phyloP scores from a whole-genome alignment of 129 eudicot genomes.

The Lactuca saligna region DNA sequence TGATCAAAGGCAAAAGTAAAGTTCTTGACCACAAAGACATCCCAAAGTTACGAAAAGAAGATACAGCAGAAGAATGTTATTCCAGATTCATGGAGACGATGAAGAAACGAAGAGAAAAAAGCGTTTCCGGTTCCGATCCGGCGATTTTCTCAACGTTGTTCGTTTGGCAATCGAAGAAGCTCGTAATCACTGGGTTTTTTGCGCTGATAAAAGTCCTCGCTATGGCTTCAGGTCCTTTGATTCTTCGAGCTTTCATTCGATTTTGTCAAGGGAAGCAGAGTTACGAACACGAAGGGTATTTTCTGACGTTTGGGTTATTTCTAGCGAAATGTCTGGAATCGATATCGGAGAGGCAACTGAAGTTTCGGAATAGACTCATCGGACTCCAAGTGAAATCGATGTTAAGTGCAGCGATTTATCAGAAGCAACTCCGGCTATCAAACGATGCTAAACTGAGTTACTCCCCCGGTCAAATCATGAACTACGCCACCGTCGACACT shows the following conservation, averaged over 20 bases:
- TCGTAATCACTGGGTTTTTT: conserved; percentile 47
- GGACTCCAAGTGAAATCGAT: conserved; percentile 65
- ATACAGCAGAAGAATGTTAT: conserved; percentile 46
- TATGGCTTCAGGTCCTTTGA: conserved; percentile 52
- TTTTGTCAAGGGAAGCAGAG: conserved; percentile 49
- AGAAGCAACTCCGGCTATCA: conserved; percentile 58
- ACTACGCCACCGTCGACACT: conserved; percentile 59
- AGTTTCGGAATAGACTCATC: conserved; percentile 46
- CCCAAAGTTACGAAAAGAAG: conserved; percentile 44
- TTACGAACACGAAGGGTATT: conserved; percentile 55
- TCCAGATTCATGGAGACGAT: conserved; percentile 41
- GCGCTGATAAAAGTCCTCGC: conserved; percentile 56
- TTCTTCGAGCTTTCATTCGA: conserved; percentile 55
- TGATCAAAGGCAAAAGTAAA: conserved; percentile 50
- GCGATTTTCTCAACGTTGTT: conserved; percentile 41
- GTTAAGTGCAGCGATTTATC: conserved; percentile 54
- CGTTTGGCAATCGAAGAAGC: conserved; percentile 50
- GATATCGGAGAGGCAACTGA: conserved; percentile 56
- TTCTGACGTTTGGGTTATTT: conserved; percentile 38
- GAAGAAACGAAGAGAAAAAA: conserved; percentile 25
- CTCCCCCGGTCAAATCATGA: conserved; percentile 61
- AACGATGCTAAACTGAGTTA: conserved; percentile 42
- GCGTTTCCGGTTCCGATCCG: conserved; percentile 17
- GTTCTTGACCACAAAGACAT: conserved; percentile 50
- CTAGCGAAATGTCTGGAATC: conserved; percentile 61